Conservation (phyloP, 192 early-diverging fungal genomes). For the Coemansia sp. region DNA sequence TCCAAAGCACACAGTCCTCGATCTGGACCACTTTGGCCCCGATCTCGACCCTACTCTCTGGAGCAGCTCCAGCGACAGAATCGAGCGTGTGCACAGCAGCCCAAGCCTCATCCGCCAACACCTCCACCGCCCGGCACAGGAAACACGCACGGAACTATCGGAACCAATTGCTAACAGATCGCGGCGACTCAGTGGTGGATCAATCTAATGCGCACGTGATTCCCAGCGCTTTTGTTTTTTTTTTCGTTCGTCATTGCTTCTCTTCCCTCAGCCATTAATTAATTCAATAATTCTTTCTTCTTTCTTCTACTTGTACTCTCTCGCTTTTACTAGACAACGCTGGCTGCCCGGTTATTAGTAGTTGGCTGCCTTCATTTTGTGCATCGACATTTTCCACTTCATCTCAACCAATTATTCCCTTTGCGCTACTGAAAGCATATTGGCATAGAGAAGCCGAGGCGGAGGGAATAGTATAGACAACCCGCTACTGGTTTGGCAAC, state of each 20-base stretch:
- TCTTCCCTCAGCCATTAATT: not conserved
- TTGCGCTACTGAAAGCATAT: no score
- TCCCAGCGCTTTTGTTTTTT: not conserved
- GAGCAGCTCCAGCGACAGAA: not conserved
- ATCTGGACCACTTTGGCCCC: not conserved
- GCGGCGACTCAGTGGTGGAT: not conserved
- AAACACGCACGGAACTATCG: no score
- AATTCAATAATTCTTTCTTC: not conserved
- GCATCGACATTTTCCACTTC: not conserved
- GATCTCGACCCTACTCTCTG: not conserved
- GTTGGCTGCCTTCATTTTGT: not conserved
- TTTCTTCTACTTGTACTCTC: not conserved
- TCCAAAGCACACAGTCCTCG: not conserved
- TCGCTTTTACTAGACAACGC: not conserved
- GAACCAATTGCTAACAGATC: not conserved
- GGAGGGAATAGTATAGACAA: no score
- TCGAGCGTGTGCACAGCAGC: slow-evolving; percentile 4
- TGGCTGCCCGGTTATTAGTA: not conserved
- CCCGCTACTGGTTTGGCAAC: not conserved
- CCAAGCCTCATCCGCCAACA: not conserved
- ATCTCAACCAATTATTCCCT: no score
- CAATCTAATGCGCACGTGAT: not conserved
- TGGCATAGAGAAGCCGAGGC: no score
- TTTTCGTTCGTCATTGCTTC: not conserved
- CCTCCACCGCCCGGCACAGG: not conserved